phyloP scores from a whole-genome alignment of 1,284 basidiomycete species.

The Apiotrichum montevideense region DNA sequence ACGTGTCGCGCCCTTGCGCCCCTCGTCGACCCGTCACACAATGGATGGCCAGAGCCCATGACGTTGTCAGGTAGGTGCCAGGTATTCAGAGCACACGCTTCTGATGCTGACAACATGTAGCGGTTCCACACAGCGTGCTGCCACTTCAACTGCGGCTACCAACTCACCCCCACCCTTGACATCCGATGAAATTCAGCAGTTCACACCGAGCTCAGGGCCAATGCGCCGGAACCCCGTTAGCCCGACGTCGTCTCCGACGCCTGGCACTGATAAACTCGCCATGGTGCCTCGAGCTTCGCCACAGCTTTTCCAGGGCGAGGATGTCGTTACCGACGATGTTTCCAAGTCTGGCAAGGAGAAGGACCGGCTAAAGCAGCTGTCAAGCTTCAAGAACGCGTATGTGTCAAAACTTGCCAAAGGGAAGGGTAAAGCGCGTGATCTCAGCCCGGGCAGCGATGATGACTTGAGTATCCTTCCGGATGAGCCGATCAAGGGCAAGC shows the following conservation, averaged over 20 bases:
- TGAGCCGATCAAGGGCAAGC: neutral
- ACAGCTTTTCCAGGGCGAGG: too few relatives aligned
- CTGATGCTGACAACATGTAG: neutral
- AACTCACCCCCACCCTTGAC: neutral
- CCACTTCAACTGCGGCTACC: neutral
- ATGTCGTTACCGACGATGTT: too few relatives aligned
- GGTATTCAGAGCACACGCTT: neutral
- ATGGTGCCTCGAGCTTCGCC: too few relatives aligned
- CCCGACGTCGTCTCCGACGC: slow-evolving; percentile 15
- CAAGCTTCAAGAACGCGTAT: neutral
- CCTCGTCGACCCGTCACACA: slow-evolving; percentile 20
- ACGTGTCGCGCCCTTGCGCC: slow-evolving; percentile 14
- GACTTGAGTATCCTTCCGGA: slow-evolving; percentile 18
- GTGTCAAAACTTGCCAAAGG: neutral
- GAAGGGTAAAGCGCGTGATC: neutral
- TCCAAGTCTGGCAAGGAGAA: neutral
- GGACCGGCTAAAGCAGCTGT: too few relatives aligned
- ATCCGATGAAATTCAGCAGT: slow-evolving; percentile 24
- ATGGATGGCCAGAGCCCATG: slow-evolving; percentile 19
- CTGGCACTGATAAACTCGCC: slow-evolving; percentile 2
- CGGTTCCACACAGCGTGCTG: neutral
- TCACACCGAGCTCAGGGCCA: slow-evolving; percentile 27
- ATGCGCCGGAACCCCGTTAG: neutral
- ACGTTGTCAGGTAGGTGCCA: slow-evolving; percentile 2
- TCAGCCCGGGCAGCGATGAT: slow-evolving; percentile 11